These are phyloP conservation scores for Aspergillus arachidicola DNA, from an alignment of 2,329 filamentous ascomycete genomes.

Conservation along the genomic window DNA sequence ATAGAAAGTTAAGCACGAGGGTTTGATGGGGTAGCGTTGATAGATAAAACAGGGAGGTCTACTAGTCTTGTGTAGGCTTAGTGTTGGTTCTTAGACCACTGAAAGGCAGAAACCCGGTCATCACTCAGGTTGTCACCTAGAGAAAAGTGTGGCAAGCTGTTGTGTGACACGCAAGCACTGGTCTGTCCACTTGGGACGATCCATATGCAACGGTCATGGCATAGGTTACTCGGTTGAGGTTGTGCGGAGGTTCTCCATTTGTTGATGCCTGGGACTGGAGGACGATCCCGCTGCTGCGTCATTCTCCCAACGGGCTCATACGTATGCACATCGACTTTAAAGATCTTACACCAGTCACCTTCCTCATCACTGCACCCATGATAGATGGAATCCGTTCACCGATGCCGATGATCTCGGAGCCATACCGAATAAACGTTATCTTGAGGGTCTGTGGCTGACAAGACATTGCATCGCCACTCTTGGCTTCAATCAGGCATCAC, in stretches of 20 bases:
- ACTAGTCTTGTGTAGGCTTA: constrained; percentile 1
- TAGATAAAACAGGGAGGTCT: constrained; percentile 1
- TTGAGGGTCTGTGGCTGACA: background rate
- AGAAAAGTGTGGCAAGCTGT: background rate
- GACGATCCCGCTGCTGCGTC: constrained; percentile 1
- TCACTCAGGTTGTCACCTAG: background rate
- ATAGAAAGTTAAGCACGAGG: background rate
- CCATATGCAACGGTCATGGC: background rate
- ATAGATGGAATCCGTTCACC: background rate
- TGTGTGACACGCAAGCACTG: constrained; percentile 2
- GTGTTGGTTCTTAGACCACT: background rate
- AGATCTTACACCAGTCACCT: constrained; percentile 1
- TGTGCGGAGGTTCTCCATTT: background rate
- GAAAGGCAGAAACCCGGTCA: background rate
- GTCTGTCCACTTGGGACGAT: background rate
- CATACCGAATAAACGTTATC: background rate
- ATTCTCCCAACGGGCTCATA: background rate
- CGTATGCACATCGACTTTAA: constrained; percentile 4
- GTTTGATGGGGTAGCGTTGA: background rate
- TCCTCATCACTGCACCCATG: constrained; percentile 8
- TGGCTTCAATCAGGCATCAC: constrained; percentile 1
- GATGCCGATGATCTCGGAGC: background rate
- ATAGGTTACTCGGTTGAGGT: background rate
- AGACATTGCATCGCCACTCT: constrained; percentile 2
- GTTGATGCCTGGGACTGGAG: constrained; percentile 1